Percentiles rank a stretch among this genome's conserved stretches.
Evolutionary conservation across 1,139 yeast species (phyloP).

Genomic region (Yamadazyma diddensiae): DNA sequence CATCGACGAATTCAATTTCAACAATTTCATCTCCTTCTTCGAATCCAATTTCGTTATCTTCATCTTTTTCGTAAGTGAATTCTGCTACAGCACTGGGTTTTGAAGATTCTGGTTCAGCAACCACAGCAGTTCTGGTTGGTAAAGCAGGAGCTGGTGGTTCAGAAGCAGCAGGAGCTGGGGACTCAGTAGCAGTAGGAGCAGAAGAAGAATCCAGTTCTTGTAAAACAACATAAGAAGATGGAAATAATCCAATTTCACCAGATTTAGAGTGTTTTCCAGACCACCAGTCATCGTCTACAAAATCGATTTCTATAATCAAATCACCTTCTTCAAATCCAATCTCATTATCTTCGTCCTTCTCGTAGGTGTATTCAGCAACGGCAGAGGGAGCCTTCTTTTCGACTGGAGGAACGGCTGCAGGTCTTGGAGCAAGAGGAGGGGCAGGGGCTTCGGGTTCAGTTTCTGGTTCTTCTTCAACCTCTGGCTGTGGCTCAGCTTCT

Average conservation of each 20-base stretch:
- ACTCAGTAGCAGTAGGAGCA: conserved; percentile 4
- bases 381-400: conserved; percentile 40
- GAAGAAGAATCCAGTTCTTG: conserved; percentile 27
- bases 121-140: conserved; percentile 20
- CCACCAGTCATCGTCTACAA: conserved; percentile 84
- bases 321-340: conserved; percentile 67
- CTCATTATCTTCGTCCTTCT: conserved; percentile 75
- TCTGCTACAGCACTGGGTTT: conserved; percentile 68
- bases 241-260: conserved; percentile 69
- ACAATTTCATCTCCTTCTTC: conserved; percentile 78
- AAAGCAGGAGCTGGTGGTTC: conserved; percentile 19
- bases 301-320: conserved; percentile 58
- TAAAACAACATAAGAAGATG: conserved; percentile 63
- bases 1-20: conserved; percentile 85
- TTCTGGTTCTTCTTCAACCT: conserved; percentile 19
- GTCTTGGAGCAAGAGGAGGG: conserved; percentile 17
- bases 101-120: conserved; percentile 19
- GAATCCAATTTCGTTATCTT: conserved; percentile 84
- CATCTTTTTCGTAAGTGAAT: conserved; percentile 84
- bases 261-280: conserved; percentile 59
- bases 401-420: conserved; percentile 13
- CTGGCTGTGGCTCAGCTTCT: conserved; percentile 18
- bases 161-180: conserved; percentile 17
- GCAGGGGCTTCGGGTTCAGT: conserved; percentile 6
- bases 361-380: conserved; percentile 64